Base-by-base conservation (phyloP, 202 grass and related monocot species). In the Zizania palustris region DNA sequence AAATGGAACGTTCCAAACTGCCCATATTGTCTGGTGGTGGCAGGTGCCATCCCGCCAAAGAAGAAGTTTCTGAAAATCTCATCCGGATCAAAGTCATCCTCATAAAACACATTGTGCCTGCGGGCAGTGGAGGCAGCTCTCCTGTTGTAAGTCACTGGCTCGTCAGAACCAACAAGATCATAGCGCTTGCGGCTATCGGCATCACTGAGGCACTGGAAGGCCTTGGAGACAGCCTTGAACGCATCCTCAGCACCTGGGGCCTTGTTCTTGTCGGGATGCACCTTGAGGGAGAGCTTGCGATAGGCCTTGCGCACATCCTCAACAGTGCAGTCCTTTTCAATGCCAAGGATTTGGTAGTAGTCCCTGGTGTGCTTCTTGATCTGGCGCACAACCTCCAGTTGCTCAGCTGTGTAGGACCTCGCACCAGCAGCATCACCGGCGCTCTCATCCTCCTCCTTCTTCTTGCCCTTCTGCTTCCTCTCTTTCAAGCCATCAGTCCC, bases 231-330 rank as follows among this genome's bases (percentile, higher is more conserved):
- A 0, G 84, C 84, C 79, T 97, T 97, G 77, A 97, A 97, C 34
- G 93, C 93, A 3, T 97, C 93, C 86, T 97, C 93, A 0, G 93
- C 86, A 0, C 93, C 93, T 0, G 91, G 93, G 2, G 88, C 93
- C 14, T 97, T 89, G 76, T 97, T 97, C 60, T 97, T 97, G 64
- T 97, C 93, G 2, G 93, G 93, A 64, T 97, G 93, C 51, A 97
- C 93, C 79, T 97, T 97, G 54, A 97, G 85, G 2, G 93, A 93
- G 34, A 97, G 84, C 75, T 93, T 97, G 56, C 93, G 88, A 59
- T 97, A 97, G n/a, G 91, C 86, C 76, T 90, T 97, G 45, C 88
- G 86, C 70, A 97, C 91, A 16, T 97, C 93, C 72, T 93, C 93
- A 0, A 93, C 91, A 0, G 79, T 91, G 82, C 93, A 93, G n/a